Conservation (phyloP, 805 yeast species). For the Ogataea paradorogensis region DNA sequence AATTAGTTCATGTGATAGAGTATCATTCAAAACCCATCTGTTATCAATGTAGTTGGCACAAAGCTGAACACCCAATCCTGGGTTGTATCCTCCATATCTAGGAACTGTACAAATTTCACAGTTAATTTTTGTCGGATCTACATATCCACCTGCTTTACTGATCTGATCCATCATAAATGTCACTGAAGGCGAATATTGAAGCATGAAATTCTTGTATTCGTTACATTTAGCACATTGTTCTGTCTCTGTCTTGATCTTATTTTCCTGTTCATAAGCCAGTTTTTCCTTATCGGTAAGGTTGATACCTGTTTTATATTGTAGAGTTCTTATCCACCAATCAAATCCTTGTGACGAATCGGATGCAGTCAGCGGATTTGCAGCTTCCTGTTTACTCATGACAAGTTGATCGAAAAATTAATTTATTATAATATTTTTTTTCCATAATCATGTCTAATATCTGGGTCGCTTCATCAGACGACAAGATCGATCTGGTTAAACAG, state of each 20-base stretch:
- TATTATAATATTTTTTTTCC: neutral
- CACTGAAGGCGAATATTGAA: slow-evolving; percentile 79
- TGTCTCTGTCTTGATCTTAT: slow-evolving; percentile 5
- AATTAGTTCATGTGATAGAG: slow-evolving; percentile 86
- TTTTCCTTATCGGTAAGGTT: slow-evolving; percentile 55
- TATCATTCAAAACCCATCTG: slow-evolving; percentile 84
- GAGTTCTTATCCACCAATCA: slow-evolving; percentile 78
- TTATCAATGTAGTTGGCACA: slow-evolving; percentile 79
- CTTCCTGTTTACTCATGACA: slow-evolving; percentile 3
- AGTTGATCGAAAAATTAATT: slow-evolving; percentile 2
- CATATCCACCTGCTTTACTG: slow-evolving; percentile 53
- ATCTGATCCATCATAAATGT: slow-evolving; percentile 84
- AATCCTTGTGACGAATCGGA: slow-evolving; percentile 38
- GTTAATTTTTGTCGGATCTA: slow-evolving; percentile 51
- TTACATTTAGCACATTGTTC: slow-evolving; percentile 66
- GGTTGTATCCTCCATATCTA: slow-evolving; percentile 91
- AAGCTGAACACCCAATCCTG: slow-evolving; percentile 78
- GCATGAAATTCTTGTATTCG: slow-evolving; percentile 75
- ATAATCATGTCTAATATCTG: slow-evolving; percentile 57
- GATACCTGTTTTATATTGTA: slow-evolving; percentile 68
- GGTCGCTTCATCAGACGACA: slow-evolving; percentile 93
- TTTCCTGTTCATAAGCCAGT: slow-evolving; percentile 55
- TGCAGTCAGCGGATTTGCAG: slow-evolving; percentile 28
- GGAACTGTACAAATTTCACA: slow-evolving; percentile 84
- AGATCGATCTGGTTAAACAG: slow-evolving; percentile 53